These are phyloP conservation scores for Cercophora newfieldiana DNA, from an alignment of 495 filamentous ascomycete genomes.

Conservation along the genomic window DNA sequence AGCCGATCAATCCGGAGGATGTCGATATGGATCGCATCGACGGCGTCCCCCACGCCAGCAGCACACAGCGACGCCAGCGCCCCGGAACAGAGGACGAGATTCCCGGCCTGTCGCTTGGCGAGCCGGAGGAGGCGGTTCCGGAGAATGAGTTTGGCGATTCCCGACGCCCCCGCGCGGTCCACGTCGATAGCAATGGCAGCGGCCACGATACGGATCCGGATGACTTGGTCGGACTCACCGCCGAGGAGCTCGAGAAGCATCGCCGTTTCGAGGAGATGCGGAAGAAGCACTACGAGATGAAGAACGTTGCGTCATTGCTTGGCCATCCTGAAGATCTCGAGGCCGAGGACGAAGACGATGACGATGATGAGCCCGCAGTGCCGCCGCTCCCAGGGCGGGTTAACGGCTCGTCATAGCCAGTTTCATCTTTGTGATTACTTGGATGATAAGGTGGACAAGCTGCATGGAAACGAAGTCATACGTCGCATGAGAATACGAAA, in stretches of 20 bases:
- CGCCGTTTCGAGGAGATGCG: conserved; percentile 84
- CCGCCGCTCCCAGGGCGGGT: conserved; percentile 33
- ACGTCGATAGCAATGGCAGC: conserved; percentile 58
- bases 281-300: conserved; percentile 99
- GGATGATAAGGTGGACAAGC: not conserved
- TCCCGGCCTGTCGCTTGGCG: conserved; percentile 88
- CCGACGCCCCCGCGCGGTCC: conserved; percentile 61
- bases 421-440: too few relatives aligned
- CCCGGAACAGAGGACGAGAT: conserved; percentile 65
- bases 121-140: conserved; percentile 74
- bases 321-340: conserved; percentile 63
- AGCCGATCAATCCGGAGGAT: conserved; percentile 35
- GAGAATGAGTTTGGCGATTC: conserved; percentile 42
- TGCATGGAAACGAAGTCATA: not conserved
- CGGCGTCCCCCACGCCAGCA: conserved; percentile 30
- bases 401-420: conserved; percentile 27
- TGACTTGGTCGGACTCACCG: conserved; percentile 59
- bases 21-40: conserved; percentile 39
- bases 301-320: conserved; percentile 83
- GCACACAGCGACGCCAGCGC: conserved; percentile 13
- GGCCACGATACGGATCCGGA: conserved; percentile 57
- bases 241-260: conserved; percentile 87
- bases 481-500: not conserved
- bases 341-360: conserved; percentile 32
- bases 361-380: conserved; percentile 32